Base-by-base conservation (phyloP, 2,329 filamentous ascomycete species). In the Colletotrichum agaves region DNA sequence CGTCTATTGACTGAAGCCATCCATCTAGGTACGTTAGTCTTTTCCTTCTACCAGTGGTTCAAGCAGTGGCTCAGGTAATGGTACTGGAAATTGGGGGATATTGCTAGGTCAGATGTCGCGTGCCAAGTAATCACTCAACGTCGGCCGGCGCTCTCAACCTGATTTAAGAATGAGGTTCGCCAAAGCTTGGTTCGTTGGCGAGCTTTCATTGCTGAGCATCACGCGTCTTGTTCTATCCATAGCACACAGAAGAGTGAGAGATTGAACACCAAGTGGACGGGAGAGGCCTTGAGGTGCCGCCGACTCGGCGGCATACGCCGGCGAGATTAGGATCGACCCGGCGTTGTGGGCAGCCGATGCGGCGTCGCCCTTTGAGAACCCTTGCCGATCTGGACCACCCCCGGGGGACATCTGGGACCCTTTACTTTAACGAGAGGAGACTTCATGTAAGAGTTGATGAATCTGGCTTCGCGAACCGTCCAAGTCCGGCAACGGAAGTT, bases 31-130 rank as follows among this genome's bases (percentile, higher is more conserved):
- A 27, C 27, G 5, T 27, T 27, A 43, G 33, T 35, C 15, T 44
- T 63, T 7, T 7, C 27, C 19, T 52, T 58, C 52, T n/a, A n/a
- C n/a, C n/a, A n/a, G n/a, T n/a, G n/a, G n/a, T n/a, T n/a, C n/a
- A n/a, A 67, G 64, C 64, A 60, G 58, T 53, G 60, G 64, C 52
- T 63, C 52, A 58, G 60, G 64, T 57, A 46, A 41, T 37, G 10
- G 31, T 58, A 33, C 35, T 27, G 50, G 23, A 37, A 50, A 10
- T 17, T n/a, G 44, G 37, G n/a, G 6, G 27, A 27, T 27, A 15
- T 60, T 43, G 35, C 23, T 17, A 4, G 35, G 33, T 46, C 59
- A 43, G 46, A 43, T 50, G 63, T 17, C 41, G 63, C 35, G 15
- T 47, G 47, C 47, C 27, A 44, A 35, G 62, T 13, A 50, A 49